Evolutionary conservation across 164 flowering plant genomes (phyloP), one percentile per base, ranked within the genome.

Genomic region (Chimonanthus salicifolius): DNA sequence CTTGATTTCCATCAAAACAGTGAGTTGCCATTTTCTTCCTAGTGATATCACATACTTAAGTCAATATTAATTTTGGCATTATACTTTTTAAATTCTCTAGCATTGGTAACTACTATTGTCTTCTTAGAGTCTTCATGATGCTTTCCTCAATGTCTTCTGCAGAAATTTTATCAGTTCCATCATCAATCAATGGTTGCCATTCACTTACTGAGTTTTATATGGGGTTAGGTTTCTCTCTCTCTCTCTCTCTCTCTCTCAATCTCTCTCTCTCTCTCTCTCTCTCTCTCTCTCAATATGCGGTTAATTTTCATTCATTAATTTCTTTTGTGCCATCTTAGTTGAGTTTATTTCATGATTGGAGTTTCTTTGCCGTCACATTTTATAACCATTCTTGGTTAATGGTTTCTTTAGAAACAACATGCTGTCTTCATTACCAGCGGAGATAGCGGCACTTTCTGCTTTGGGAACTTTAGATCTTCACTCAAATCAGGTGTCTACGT

Each of bases 1-100:
- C 89, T 96, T 45, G 94, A 96, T 77, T 84, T 96, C 64, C 94
- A 88, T 74, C 99, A 90, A 72, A 96, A 96, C 78, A 85, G 99
- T 95, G 83, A 88, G 99, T 89, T 48, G 67, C 49, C 11, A 54
- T 54, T 54, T 7, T 54, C 11, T 8, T 7, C 20, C 20, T 62
- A 62, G 33, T 62, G 21, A 62, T 16, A 7, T 16, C 33, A 62
- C 65, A 62, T n/a, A 49, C 58, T 47, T 71, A 7, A 48, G 68
- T 65, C 7, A n/a, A 7, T 21, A 21, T 21, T 63, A 1, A 16
- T 63, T 63, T 4, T 13, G 60, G 60, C 11, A 11, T 54, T 54
- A 54, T 54, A 8, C 15, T 54, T 54, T 63, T 18, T 18, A 16
- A 18, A 20, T 63, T 13, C 47, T 33, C 47, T 44, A 66, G 15